These are phyloP conservation scores for Cinchona pubescens DNA, from an alignment of 257 asterid species.

Conservation along the genomic window DNA sequence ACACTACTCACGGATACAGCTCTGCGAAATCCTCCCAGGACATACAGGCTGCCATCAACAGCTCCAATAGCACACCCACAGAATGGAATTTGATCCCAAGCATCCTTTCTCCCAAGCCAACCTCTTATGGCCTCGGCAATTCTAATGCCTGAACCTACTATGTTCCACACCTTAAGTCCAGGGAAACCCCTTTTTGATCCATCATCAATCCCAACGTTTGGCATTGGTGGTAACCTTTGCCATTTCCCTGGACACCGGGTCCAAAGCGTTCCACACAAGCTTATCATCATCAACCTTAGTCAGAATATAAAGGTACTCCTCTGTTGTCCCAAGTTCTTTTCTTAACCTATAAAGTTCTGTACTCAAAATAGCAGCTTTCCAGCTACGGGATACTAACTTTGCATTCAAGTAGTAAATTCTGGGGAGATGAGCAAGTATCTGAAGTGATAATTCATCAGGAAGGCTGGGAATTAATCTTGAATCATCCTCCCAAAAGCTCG, in stretches of 20 bases:
- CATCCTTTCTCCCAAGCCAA: constrained; percentile 61
- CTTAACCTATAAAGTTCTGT: constrained; percentile 60
- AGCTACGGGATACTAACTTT: constrained; percentile 62
- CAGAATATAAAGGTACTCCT: constrained; percentile 81
- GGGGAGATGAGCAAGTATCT: constrained; percentile 78
- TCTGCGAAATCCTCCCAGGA: constrained; percentile 73
- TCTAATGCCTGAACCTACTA: constrained; percentile 43
- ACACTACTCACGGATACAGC: constrained; percentile 53
- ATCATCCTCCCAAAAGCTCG: constrained; percentile 62
- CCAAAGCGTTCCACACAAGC: constrained; percentile 76
- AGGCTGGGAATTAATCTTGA: constrained; percentile 64
- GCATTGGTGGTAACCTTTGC: constrained; percentile 82
- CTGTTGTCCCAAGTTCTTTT: constrained; percentile 64
- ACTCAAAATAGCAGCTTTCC: constrained; percentile 68
- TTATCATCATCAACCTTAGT: constrained; percentile 56
- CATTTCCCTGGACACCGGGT: constrained; percentile 59
- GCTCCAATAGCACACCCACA: constrained; percentile 89
- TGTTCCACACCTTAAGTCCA: constrained; percentile 56
- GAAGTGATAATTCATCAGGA: constrained; percentile 82
- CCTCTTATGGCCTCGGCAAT: constrained; percentile 63
- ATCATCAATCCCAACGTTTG: constrained; percentile 40
- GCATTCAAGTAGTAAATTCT: constrained; percentile 48
- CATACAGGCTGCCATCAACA: constrained; percentile 71
- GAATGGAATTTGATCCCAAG: constrained; percentile 61
- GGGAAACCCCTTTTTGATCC: constrained; percentile 42